phyloP scores from a whole-genome alignment of 495 filamentous ascomycete genomes.

The Polyplosphaeria fusca region DNA sequence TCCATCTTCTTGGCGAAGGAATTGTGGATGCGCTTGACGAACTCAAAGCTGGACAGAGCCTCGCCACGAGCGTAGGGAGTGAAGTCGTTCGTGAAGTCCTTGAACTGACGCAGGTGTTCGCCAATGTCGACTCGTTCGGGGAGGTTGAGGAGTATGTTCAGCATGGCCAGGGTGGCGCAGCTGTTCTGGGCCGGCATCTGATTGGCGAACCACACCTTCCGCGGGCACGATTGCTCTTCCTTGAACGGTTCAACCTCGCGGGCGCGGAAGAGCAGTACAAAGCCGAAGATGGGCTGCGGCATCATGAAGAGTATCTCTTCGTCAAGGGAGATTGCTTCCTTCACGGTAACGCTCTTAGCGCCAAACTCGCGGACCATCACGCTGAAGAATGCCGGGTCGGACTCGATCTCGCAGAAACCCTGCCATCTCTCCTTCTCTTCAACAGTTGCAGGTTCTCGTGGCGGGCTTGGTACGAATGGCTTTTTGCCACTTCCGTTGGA shows the following conservation, averaged over 20 bases:
- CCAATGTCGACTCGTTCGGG: conserved; percentile 62
- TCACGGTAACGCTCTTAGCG: conserved; percentile 66
- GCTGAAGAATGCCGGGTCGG: conserved; percentile 88
- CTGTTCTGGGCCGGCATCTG: conserved; percentile 76
- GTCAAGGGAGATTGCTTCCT: conserved; percentile 77
- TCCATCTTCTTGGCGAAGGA: conserved; percentile 79
- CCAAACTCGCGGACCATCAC: conserved; percentile 76
- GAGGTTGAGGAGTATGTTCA: conserved; percentile 86
- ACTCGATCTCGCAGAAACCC: conserved; percentile 87
- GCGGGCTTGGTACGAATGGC: conserved; percentile 30
- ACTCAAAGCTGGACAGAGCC: conserved; percentile 67
- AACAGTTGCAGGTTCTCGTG: conserved; percentile 42
- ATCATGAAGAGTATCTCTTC: conserved; percentile 61
- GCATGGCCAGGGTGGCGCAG: conserved; percentile 81
- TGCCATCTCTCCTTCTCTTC: conserved; percentile 55
- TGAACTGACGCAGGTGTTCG: conserved; percentile 64
- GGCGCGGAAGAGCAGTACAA: conserved; percentile 81
- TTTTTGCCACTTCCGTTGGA: too few species aligned
- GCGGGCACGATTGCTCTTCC: conserved; percentile 58
- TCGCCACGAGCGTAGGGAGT: conserved; percentile 72
- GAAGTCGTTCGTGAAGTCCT: conserved; percentile 63
- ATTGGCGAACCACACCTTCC: conserved; percentile 89
- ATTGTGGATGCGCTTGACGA: conserved; percentile 79
- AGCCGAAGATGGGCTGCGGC: conserved; percentile 72
- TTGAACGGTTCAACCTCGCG: conserved; percentile 57